Percentiles rank a stretch among this genome's conserved stretches.
Conservation (phyloP, 2,329 filamentous ascomycete species). For the Curvularia eragrostidis region DNA sequence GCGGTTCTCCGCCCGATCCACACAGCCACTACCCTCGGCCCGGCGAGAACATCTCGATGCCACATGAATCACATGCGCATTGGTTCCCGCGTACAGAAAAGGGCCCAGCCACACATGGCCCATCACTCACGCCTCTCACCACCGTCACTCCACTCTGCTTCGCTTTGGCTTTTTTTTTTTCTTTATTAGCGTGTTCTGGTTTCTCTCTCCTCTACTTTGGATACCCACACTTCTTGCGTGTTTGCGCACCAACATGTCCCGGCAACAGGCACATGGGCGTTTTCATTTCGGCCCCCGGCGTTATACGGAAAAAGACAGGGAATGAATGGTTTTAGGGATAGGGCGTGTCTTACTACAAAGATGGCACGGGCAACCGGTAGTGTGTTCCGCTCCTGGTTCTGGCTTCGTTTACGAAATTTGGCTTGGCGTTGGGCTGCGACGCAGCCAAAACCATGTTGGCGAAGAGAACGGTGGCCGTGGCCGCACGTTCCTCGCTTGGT, state of each 20-base stretch:
- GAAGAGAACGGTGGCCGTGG: slow-evolving; percentile 4
- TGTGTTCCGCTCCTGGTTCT: slow-evolving; percentile 10
- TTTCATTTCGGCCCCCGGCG: slow-evolving; percentile 26
- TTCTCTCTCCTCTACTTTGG: slow-evolving; percentile 23
- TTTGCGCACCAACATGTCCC: slow-evolving; percentile 13
- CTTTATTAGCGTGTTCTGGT: slow-evolving; percentile 10
- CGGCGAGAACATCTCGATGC: slow-evolving; percentile 16
- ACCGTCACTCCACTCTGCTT: slow-evolving; percentile 22
- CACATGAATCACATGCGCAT: slow-evolving; percentile 9
- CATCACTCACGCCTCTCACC: neutral
- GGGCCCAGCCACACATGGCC: slow-evolving; percentile 10
- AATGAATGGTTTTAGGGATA: neutral
- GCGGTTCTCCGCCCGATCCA: slow-evolving; percentile 18
- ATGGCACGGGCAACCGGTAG: slow-evolving; percentile 9
- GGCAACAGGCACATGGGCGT: slow-evolving; percentile 15
- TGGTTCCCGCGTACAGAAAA: slow-evolving; percentile 3
- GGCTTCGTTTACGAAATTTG: slow-evolving; percentile 3
- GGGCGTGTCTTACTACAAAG: slow-evolving; percentile 5
- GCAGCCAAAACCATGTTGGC: slow-evolving; percentile 6
- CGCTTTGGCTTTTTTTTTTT: neutral
- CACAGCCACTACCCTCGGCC: slow-evolving; percentile 22
- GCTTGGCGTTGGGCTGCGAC: slow-evolving; percentile 19
- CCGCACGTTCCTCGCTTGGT: slow-evolving; percentile 4
- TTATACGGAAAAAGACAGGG: slow-evolving; percentile 25
- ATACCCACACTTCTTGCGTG: slow-evolving; percentile 34